Evolutionary conservation across 192 early-diverging fungal species (phyloP).

Genomic region (Backusella circina): DNA sequence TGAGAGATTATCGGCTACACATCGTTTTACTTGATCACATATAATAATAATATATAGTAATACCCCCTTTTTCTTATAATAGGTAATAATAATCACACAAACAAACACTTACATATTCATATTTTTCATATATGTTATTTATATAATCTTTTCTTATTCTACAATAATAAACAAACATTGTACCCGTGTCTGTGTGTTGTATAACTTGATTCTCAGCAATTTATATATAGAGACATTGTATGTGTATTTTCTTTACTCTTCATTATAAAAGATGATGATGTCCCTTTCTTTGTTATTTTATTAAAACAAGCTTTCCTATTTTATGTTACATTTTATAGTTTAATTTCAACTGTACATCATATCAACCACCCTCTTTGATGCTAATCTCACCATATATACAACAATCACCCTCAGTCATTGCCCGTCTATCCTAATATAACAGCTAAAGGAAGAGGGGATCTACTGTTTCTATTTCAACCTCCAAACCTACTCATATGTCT

Average conservation of each 20-base stretch:
- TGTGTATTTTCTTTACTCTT: neutral
- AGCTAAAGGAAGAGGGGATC: too few relatives aligned
- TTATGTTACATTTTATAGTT: neutral
- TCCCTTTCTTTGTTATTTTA: too few relatives aligned
- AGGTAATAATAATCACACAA: neutral
- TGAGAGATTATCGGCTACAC: constrained; percentile 14
- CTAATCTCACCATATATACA: too few relatives aligned
- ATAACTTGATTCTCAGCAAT: neutral
- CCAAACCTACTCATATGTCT: too few relatives aligned
- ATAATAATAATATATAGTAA: neutral
- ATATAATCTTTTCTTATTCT: neutral
- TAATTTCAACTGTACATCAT: neutral
- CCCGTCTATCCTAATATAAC: too few relatives aligned
- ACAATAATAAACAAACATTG: neutral
- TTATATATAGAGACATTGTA: too few relatives aligned
- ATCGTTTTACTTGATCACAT: neutral
- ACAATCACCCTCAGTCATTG: too few relatives aligned
- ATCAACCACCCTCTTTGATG: neutral
- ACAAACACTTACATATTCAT: neutral
- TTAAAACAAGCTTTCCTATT: too few relatives aligned
- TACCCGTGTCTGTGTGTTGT: neutral
- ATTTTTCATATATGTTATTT: neutral
- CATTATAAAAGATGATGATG: too few relatives aligned
- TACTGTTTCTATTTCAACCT: too few relatives aligned
- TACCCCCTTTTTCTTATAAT: neutral